Evolutionary conservation across 495 filamentous ascomycete genomes (phyloP).

Genomic region (Barbatosphaeria neglecta): DNA sequence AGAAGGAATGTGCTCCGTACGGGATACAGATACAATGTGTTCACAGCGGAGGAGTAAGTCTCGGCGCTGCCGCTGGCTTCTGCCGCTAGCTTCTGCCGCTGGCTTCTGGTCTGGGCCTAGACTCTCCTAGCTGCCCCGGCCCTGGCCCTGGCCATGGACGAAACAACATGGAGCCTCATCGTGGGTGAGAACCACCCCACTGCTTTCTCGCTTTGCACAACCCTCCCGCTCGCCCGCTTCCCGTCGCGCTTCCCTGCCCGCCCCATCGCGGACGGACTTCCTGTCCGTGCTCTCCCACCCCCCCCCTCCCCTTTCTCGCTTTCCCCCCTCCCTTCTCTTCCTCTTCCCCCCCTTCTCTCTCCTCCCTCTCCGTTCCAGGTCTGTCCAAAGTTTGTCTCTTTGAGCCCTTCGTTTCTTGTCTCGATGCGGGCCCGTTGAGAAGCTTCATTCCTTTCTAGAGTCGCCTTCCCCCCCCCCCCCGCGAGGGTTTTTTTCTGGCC

Average conservation of each 20-base stretch:
- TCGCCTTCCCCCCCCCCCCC: too few relatives aligned
- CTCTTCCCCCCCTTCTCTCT: background rate
- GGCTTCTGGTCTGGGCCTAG: background rate
- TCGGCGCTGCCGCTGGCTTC: background rate
- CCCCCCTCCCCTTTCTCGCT: background rate
- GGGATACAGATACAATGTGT: too few relatives aligned
- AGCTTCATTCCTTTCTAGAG: background rate
- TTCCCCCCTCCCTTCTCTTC: conserved; percentile 4
- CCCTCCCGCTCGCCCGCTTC: background rate
- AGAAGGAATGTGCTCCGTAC: too few relatives aligned
- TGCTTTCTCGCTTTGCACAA: background rate
- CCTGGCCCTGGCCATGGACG: background rate
- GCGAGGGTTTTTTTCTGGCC: too few relatives aligned
- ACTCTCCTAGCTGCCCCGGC: too few relatives aligned
- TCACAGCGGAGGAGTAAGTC: background rate
- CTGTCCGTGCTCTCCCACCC: background rate
- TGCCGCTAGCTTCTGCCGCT: conserved; percentile 2
- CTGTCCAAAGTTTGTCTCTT: background rate
- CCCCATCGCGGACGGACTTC: too few relatives aligned
- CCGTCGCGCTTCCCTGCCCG: background rate
- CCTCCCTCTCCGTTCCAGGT: conserved; percentile 6
- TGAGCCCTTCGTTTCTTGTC: conserved; percentile 3
- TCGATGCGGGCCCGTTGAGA: conserved; percentile 3
- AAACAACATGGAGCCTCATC: conserved; percentile 4
- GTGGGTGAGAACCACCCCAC: background rate